Base-by-base conservation (phyloP, 768 basidiomycete genomes). In the Candolleomyces eurysporus region DNA sequence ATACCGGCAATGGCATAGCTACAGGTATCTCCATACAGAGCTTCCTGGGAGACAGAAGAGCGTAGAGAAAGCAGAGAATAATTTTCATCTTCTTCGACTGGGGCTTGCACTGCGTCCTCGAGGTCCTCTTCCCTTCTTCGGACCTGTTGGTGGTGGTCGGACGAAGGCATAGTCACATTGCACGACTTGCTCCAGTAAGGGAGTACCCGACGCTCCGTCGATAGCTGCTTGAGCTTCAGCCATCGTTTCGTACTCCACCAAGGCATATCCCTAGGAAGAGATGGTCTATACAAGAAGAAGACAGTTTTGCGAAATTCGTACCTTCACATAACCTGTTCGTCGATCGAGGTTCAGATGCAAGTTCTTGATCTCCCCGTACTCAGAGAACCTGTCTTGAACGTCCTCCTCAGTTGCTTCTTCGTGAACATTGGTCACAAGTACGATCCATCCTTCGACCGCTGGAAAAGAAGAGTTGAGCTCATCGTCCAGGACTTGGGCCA, bases 361-460 rank as follows among this genome's bases (percentile, higher is more conserved):
- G 76, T 98, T 98, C 82, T 97, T 96, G 64, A 99, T 95, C 73
- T 97, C 94, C 58, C 97, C 97, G 68, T 85, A 98, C 66, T 98
- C 97, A 42, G 88, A 89, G 73, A 99, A 99, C 71, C 95, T 93
- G 79, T 99, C 97, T 48, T 86, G 89, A 14, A 99, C 82, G 67
- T 99, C 97, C 71, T 99, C 97, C 71, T 99, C 97, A 0, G 94
- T 96, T 6, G 97, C 92, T 73, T 99, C 97, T 75, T 98, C 97
- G 70, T 99, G 96, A 7, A 99, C 92, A 65, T 92, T 92, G 40
- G 94, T 97, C 55, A 96, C 94, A 58, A 98, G 82, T 49, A 99
- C 92, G 59, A 99, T 98, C 96, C 96, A 99, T 52, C 96, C 96
- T 73, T 99, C 96, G 11, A 99, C 94, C 56, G 96, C 96, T 99